Base-by-base conservation (phyloP, 2,329 filamentous ascomycete genomes). In the Dactylonectria macrodidyma region DNA sequence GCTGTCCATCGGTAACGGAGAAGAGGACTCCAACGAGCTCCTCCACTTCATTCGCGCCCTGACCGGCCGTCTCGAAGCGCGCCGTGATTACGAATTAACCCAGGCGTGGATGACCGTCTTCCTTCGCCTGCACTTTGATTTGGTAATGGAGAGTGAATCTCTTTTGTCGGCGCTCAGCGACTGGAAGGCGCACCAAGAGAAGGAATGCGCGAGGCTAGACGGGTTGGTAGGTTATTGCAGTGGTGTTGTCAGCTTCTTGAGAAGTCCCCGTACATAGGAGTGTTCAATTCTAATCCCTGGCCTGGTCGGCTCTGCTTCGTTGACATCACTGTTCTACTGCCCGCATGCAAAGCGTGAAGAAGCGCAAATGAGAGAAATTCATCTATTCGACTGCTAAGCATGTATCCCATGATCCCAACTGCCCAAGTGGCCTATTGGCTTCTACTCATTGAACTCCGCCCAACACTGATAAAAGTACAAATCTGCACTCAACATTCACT, bases 81-180 rank as follows among this genome's bases (percentile, higher is more conserved):
- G 91, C 71, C 89, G 89, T 55, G 96, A 98, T 80, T 99, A 97
- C 80, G 96, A 99, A 82, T 87, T 99, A 46, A 93, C 94, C 16
- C 95, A 98, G 81, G 94, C 95, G 0, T 99, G 96, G 95, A 98
- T 99, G 95, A 91, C 92, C 2, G 95, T 98, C 1, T 97, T 98
- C 77, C 79, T 99, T 66, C 89, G 91, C 55, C 84, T 97, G 47
- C 95, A 98, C 80, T 88, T 88, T 70, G 88, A 90, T 71, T 70
- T 86, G 44, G 81, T 88, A 48, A 84, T 84, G 82, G 85, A 82
- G 77, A 88, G 76, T 79, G 82, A 84, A 71, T 75, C 80, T 34
- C 80, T 95, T 14, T 84, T 90, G 52, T 83, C 81, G 1, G 89
- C 88, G 54, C 81, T 98, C 67, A 80, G 81, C 59, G 86, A 88